phyloP scores from a whole-genome alignment of 345 rosid species.

The Rhodomyrtus tomentosa region DNA sequence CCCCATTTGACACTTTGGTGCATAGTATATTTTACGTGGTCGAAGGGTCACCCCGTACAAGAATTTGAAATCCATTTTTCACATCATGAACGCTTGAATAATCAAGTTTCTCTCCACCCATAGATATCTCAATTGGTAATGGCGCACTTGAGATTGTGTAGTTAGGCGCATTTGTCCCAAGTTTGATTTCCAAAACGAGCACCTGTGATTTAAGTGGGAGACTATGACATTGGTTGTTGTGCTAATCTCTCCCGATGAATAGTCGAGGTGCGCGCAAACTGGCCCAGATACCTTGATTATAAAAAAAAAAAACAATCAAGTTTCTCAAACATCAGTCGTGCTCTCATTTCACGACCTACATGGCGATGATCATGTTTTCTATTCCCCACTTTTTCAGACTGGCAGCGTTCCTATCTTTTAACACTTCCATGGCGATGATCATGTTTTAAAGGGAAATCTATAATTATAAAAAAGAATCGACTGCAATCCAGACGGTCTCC shows the following conservation, averaged over 20 bases:
- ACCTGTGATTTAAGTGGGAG: too few species aligned
- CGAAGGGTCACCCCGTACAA: not conserved
- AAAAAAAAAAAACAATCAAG: too few species aligned
- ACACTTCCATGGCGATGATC: not conserved
- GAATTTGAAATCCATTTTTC: not conserved
- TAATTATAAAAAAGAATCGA: conserved; percentile 43
- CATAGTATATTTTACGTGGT: not conserved
- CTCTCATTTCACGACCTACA: not conserved
- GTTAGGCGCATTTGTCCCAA: too few species aligned
- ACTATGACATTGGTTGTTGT: too few species aligned
- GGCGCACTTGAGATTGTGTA: too few species aligned
- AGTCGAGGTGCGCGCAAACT: too few species aligned
- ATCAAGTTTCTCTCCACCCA: too few species aligned
- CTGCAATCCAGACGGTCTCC: conserved; percentile 77
- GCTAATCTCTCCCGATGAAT: too few species aligned
- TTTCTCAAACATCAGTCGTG: not conserved
- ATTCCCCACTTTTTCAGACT: not conserved
- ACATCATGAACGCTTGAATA: not conserved
- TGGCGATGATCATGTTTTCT: not conserved
- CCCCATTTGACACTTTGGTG: not conserved
- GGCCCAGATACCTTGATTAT: too few species aligned
- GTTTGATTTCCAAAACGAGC: too few species aligned
- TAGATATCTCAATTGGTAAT: too few species aligned
- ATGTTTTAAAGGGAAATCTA: not conserved
- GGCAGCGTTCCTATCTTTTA: not conserved